A percentile compares a stretch with the other conserved stretches of the same genome.
Evolutionary conservation across 352 stramenopile species (phyloP).

Genomic region (Phytopythium delawarense): DNA sequence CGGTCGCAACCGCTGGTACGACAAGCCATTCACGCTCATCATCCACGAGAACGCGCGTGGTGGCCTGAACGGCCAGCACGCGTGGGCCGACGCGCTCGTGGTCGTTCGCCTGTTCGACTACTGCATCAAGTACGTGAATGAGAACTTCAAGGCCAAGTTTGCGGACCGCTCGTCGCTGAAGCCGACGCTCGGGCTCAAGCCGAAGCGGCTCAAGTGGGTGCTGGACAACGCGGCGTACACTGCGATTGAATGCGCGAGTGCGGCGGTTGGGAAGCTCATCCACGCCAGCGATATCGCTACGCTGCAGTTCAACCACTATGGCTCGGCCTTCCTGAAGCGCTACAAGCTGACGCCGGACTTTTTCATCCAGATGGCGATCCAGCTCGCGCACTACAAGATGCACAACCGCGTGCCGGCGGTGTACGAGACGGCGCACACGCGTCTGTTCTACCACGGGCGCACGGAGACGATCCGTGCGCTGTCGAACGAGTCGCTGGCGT

Average conservation of each 20-base stretch:
- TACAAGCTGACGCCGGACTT: slow-evolving; percentile 96
- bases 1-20: slow-evolving; percentile 96
- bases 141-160: slow-evolving; percentile 88
- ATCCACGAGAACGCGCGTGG: slow-evolving; percentile 95
- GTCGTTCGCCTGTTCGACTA: slow-evolving; percentile 94
- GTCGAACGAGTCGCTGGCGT: slow-evolving; percentile 87
- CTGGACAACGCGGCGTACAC: slow-evolving; percentile 78
- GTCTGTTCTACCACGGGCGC: slow-evolving; percentile 96
- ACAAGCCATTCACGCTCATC: slow-evolving; percentile 97
- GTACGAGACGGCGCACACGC: slow-evolving; percentile 97
- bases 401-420: slow-evolving; percentile 91
- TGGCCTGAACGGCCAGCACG: slow-evolving; percentile 95
- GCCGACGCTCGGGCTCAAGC: slow-evolving; percentile 58
- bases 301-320: slow-evolving; percentile 91
- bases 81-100: slow-evolving; percentile 96
- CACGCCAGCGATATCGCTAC: slow-evolving; percentile 88
- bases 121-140: slow-evolving; percentile 90
- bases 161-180: slow-evolving; percentile 66
- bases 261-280: slow-evolving; percentile 91
- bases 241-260: slow-evolving; percentile 84
- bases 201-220: slow-evolving; percentile 75
- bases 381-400: slow-evolving; percentile 96
- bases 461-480: slow-evolving; percentile 91
- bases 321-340: slow-evolving; percentile 89
- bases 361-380: slow-evolving; percentile 96